Conservation (phyloP, 2,329 filamentous ascomycete genomes). For the Catunica adiposa region DNA sequence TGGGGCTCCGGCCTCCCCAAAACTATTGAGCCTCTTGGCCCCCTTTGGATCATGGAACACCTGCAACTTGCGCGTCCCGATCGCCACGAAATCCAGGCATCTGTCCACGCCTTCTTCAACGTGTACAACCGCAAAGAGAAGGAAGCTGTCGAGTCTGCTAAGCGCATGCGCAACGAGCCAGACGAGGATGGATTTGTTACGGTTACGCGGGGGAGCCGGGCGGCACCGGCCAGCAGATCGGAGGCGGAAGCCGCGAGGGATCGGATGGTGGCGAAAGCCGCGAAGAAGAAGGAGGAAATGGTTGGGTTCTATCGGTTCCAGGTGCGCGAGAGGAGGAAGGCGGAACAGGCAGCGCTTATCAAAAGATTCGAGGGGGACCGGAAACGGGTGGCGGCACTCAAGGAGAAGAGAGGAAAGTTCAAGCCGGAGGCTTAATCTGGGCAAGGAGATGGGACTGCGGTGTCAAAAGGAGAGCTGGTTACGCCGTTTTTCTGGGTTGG, state of each 20-base stretch:
- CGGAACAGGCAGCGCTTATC: constrained; percentile 50
- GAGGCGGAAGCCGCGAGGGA: constrained; percentile 46
- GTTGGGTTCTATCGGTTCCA: constrained; percentile 77
- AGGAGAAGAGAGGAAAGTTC: constrained; percentile 47
- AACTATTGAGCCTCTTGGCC: constrained; percentile 32
- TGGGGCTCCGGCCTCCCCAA: constrained; percentile 53
- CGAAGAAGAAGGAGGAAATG: constrained; percentile 44
- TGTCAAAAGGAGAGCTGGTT: neutral
- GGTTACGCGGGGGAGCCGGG: constrained; percentile 61
- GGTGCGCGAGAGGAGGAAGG: constrained; percentile 61
- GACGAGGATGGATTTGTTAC: constrained; percentile 95
- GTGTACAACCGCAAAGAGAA: constrained; percentile 58
- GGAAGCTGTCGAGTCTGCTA: constrained; percentile 44
- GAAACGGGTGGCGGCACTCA: constrained; percentile 55
- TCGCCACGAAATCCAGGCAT: constrained; percentile 44
- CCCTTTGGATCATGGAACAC: constrained; percentile 45
- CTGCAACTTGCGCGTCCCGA: constrained; percentile 56
- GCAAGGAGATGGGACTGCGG: neutral
- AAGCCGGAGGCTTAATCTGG: constrained; percentile 32
- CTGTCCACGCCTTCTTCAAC: constrained; percentile 73
- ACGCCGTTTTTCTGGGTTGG: neutral
- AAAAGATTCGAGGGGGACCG: constrained; percentile 61
- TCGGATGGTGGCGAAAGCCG: constrained; percentile 45
- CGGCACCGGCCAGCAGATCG: constrained; percentile 56
- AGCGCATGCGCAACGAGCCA: constrained; percentile 55